Evolutionary conservation across 495 filamentous ascomycete genomes (phyloP), one percentile per base, ranked within the genome.

Genomic region (Recurvomyces mirabilis): DNA sequence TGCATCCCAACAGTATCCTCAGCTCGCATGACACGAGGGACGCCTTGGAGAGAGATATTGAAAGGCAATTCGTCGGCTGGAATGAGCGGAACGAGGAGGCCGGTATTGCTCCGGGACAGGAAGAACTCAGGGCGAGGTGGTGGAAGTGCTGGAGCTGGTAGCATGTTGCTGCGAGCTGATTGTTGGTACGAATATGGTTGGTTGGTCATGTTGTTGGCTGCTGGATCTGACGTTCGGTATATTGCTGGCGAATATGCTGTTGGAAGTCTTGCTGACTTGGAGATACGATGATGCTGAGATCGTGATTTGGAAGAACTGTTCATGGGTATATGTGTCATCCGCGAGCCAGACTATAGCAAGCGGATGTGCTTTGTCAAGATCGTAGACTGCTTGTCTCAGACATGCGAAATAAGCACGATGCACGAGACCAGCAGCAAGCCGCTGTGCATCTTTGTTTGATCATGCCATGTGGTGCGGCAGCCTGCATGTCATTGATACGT

Each of bases 1-100:
- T 55, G 29, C 48, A 58, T 52, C 15, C 31, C 42, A 14, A 36
- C 38, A 11, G 34, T 48, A 20, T 55, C 28, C 26, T 45, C 37
- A 5, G 38, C 26, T 12, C 19, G 31, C 12, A 55, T 20, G 15
- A 43, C 39, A 22, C 52, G 54, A n/a, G 48, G 49, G 1, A 53
- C 41, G 7, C 43, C 48, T 22, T 41, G 39, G 12, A 58, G 49
- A 13, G 41, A 35, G 10, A 55, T 23, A 17, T 50, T 42, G 38
- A 50, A 31, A 13, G 55, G 52, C 22, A 58, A 41, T 31, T 58
- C 55, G 37, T 58, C 52, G 9, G 49, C 52, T 7, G 52, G 43
- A 12, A 58, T 44, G 12, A 58, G 45, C 1, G 52, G 55, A 4
- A 55, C 49, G 2, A 50, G 10, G 9, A 47, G 22, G 20, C 49